Evolutionary conservation across 805 yeast genomes (phyloP).

Genomic region (Kurtzmaniella cleridarum): DNA sequence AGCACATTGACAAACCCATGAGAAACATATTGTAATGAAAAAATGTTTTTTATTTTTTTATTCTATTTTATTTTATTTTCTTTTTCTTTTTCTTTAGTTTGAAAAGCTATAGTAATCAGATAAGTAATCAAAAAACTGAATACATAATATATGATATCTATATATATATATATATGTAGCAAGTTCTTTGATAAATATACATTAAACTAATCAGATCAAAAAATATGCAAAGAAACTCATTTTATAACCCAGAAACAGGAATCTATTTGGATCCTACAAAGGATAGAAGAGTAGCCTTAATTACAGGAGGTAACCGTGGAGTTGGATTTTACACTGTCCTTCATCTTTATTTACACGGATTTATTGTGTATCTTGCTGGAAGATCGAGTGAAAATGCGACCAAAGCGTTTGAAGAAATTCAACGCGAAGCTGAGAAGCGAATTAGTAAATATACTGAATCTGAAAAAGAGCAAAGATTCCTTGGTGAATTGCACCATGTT

Average conservation of each 20-base stretch:
- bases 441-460: constrained; percentile 5
- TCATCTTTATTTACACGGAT: constrained; percentile 37
- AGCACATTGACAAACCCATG: too few species aligned
- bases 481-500: constrained; percentile 50
- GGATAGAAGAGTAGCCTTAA: constrained; percentile 24
- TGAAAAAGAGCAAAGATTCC: constrained; percentile 13
- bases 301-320: constrained; percentile 39
- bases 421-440: constrained; percentile 26
- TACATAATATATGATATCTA: too few species aligned
- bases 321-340: constrained; percentile 37
- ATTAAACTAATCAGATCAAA: too few species aligned
- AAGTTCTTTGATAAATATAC: too few species aligned
- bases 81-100: too few species aligned
- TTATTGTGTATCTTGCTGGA: constrained; percentile 31
- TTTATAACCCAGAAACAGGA: constrained; percentile 24
- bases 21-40: too few species aligned
- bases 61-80: too few species aligned
- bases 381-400: constrained; percentile 26
- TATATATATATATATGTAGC: too few species aligned
- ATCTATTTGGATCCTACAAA: constrained; percentile 22
- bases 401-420: constrained; percentile 28
- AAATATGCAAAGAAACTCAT: constrained; percentile 2
- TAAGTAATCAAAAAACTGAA: too few species aligned
- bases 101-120: too few species aligned
- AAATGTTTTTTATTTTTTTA: too few species aligned